Base-by-base conservation (phyloP, 805 yeast species). In the Blastobotrys robertii region DNA sequence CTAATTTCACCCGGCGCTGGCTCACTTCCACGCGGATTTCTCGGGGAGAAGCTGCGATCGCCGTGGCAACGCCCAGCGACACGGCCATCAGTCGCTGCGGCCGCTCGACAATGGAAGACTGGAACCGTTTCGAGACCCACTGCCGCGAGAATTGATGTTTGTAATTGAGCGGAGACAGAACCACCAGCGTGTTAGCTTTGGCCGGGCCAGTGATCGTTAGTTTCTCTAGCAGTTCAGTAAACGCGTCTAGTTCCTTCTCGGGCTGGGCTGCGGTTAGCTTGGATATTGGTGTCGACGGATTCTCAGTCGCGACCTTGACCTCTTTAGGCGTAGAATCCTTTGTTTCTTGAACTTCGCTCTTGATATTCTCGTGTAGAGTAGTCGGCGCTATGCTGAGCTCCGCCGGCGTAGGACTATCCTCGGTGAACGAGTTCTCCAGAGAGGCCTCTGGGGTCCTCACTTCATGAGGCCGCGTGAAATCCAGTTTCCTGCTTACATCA, bases 81-180 rank as follows among this genome's bases (percentile, higher is more conserved):
- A 79, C 68, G 0, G 94, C 92, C 43, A 80, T 67, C 37, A 84
- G 62, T 28, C 95, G 66, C 59, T 84, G 88, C 1, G 95, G 95
- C 37, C 90, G 65, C 60, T 84, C 95, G 19, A 84, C 90, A 30
- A 84, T 79, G 0, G 87, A 74, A 12, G 80, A 65, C 35, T 73
- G 59, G 52, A 81, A 80, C 1, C 76, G 60, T 55, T 79, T 82
- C 6, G 84, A 65, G 2, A 79, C 86, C 95, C 95, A 84, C 25
- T 67, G 66, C 32, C 95, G 69, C 3, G 84, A 78, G 58, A 82
- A 85, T 0, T 75, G 74, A 62, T 84, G 95, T 48, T 76, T 73
- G 29, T 81, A 67, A 1, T 86, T 77, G 44, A 74, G 67, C 0
- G 94, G 90, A 0, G 90, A 77, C 14, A 84, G 59, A 4, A 84